Percentiles rank a stretch among this genome's conserved stretches.
Evolutionary conservation across 2,329 filamentous ascomycete species (phyloP).

Genomic region (Neopestalotiopsis sp.): DNA sequence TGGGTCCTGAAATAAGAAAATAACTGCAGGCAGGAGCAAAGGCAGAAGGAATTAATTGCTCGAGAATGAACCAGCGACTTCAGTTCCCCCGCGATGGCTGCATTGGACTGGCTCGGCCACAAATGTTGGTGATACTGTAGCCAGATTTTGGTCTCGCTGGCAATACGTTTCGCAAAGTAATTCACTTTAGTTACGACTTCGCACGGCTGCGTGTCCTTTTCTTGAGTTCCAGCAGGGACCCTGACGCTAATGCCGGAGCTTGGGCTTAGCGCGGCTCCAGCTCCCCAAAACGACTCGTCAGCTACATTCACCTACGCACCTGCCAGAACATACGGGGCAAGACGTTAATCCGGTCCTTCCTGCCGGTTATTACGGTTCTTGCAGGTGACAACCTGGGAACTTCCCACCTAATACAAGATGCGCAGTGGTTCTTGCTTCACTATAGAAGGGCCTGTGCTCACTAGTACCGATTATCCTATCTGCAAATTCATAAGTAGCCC

Average conservation of each 20-base stretch:
- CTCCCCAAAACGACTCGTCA: slow-evolving; percentile 2
- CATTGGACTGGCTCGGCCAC: slow-evolving; percentile 12
- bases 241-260: slow-evolving; percentile 17
- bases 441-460: background rate
- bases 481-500: background rate
- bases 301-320: background rate
- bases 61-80: slow-evolving; percentile 9
- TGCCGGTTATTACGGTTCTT: background rate
- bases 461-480: background rate
- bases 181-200: background rate
- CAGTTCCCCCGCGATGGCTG: slow-evolving; percentile 12
- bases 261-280: slow-evolving; percentile 7
- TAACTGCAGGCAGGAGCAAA: slow-evolving; percentile 8
- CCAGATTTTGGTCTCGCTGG: background rate
- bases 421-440: background rate
- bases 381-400: background rate
- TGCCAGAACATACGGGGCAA: background rate
- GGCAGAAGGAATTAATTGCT: background rate
- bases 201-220: slow-evolving; percentile 14
- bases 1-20: slow-evolving; percentile 6
- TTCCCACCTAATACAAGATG: background rate
- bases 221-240: slow-evolving; percentile 8
- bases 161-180: slow-evolving; percentile 5
- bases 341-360: slow-evolving; percentile 5
- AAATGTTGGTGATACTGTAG: background rate